These are phyloP conservation scores for Rhizopus microsporus DNA, from an alignment of 371 early-diverging fungal genomes.

Conservation along the genomic window DNA sequence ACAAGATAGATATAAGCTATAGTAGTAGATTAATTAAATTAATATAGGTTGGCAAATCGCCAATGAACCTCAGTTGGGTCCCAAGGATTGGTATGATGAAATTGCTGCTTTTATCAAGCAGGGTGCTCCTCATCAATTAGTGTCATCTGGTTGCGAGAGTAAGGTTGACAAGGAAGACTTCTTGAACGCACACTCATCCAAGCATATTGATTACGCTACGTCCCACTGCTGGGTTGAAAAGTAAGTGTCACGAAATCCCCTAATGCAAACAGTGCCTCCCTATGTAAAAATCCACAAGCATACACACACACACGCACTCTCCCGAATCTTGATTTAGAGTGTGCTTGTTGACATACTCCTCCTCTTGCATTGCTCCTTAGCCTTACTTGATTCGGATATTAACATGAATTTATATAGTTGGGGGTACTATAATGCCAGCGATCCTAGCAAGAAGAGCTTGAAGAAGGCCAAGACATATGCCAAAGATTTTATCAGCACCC, in stretches of 20 bases:
- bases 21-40: too few species aligned
- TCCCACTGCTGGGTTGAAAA: slow-evolving; percentile 64
- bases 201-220: slow-evolving; percentile 54
- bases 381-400: not conserved
- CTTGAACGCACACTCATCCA: slow-evolving; percentile 41
- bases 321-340: too few species aligned
- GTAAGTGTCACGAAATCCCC: slow-evolving; percentile 22
- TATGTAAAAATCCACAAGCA: not conserved
- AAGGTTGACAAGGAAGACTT: slow-evolving; percentile 52
- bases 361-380: not conserved
- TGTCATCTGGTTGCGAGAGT: slow-evolving; percentile 57
- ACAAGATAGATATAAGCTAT: not conserved
- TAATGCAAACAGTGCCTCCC: too few species aligned
- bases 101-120: slow-evolving; percentile 51
- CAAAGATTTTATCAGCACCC: slow-evolving; percentile 25
- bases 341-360: too few species aligned
- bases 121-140: slow-evolving; percentile 50
- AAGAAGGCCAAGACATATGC: slow-evolving; percentile 34
- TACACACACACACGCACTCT: not conserved
- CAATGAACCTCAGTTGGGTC: slow-evolving; percentile 46
- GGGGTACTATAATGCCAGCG: slow-evolving; percentile 48
- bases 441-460: slow-evolving; percentile 18
- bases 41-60: slow-evolving; percentile 47
- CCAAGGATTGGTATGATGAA: slow-evolving; percentile 48
- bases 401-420: slow-evolving; percentile 27